phyloP scores from a whole-genome alignment of 345 rosid species.

The Brassica rapa region DNA sequence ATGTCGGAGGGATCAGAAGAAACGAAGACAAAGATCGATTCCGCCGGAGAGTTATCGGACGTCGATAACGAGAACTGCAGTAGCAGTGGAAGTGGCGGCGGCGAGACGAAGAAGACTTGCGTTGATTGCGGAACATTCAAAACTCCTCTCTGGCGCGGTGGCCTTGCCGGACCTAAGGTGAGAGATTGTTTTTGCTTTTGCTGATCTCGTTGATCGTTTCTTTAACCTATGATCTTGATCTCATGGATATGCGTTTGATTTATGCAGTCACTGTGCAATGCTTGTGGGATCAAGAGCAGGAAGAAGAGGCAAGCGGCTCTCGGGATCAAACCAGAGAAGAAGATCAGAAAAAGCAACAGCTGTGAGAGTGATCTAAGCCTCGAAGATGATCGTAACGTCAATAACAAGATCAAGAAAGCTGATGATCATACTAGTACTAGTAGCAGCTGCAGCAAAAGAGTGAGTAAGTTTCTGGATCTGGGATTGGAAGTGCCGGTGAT shows the following conservation, averaged over 20 bases:
- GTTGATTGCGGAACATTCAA: slow-evolving; percentile 89
- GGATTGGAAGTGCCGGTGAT: slow-evolving; percentile 40
- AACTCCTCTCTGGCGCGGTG: slow-evolving; percentile 98
- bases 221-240: neutral
- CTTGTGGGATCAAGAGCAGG: slow-evolving; percentile 97
- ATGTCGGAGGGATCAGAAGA: slow-evolving; percentile 51
- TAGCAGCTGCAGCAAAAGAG: slow-evolving; percentile 6
- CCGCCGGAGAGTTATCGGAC: slow-evolving; percentile 39
- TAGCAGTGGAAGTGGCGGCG: slow-evolving; percentile 35
- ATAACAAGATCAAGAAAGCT: neutral
- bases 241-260: neutral
- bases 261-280: slow-evolving; percentile 86
- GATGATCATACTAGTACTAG: slow-evolving; percentile 13
- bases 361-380: slow-evolving; percentile 19
- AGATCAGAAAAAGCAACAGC: slow-evolving; percentile 39
- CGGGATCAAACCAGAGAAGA: slow-evolving; percentile 54
- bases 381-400: neutral
- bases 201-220: neutral
- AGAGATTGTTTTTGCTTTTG: neutral
- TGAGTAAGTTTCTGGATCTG: slow-evolving; percentile 22
- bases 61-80: slow-evolving; percentile 45
- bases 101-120: slow-evolving; percentile 63
- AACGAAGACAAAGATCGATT: slow-evolving; percentile 27
- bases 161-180: slow-evolving; percentile 94
- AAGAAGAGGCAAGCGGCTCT: slow-evolving; percentile 77